These are phyloP conservation scores for Neurospora hispaniola DNA, from an alignment of 495 filamentous ascomycete genomes.

Conservation along the genomic window DNA sequence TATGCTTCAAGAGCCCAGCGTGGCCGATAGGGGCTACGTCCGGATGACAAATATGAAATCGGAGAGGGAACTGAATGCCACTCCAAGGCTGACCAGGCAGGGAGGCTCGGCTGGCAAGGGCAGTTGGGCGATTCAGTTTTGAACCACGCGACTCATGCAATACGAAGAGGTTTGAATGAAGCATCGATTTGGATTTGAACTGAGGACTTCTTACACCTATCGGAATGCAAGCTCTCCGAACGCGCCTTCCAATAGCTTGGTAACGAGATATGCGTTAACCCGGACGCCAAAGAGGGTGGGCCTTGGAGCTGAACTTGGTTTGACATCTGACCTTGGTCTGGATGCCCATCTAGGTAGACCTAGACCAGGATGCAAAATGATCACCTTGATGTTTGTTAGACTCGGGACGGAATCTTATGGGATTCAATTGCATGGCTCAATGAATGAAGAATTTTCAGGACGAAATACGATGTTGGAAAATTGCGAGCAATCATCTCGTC, in stretches of 20 bases:
- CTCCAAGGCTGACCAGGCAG: not conserved
- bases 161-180: not conserved
- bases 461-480: not conserved
- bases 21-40: not conserved
- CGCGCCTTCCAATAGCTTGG: not conserved
- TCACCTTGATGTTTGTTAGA: not conserved
- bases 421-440: not conserved
- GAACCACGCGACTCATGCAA: not conserved
- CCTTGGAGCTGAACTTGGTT: not conserved
- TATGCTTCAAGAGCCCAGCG: not conserved
- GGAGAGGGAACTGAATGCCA: not conserved
- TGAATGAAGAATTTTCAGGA: not conserved
- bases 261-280: not conserved
- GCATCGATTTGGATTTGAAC: not conserved
- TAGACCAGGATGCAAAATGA: not conserved
- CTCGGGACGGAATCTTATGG: not conserved
- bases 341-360: not conserved
- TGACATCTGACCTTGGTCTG: not conserved
- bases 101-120: not conserved
- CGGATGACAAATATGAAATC: not conserved
- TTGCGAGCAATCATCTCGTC: not conserved
- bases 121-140: not conserved
- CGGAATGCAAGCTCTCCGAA: not conserved
- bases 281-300: not conserved
- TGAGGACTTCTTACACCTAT: not conserved